A percentile compares a stretch with the other conserved stretches of the same genome.
phyloP scores from a whole-genome alignment of 1,139 yeast species.

The Eremothecium gossypii region DNA sequence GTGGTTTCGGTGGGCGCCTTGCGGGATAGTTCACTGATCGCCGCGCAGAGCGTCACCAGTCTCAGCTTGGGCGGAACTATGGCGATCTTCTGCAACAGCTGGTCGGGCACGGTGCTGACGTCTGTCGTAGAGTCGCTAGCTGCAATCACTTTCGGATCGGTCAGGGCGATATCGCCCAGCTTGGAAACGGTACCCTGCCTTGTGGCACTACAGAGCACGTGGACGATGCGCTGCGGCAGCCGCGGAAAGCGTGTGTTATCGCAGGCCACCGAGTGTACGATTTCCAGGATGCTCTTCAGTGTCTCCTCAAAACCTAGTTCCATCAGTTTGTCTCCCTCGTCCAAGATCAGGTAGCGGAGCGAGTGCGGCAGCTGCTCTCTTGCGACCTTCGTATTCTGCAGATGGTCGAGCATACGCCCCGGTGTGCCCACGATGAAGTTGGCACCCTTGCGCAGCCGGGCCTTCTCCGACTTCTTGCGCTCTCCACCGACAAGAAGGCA shows the following conservation, averaged over 20 bases:
- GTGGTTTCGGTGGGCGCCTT: constrained; percentile 15
- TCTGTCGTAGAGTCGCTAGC: constrained; percentile 32
- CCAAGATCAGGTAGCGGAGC: constrained; percentile 74
- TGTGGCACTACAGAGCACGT: constrained; percentile 90
- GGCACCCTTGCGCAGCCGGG: constrained; percentile 81
- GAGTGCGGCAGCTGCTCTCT: constrained; percentile 62
- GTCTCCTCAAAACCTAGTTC: constrained; percentile 96
- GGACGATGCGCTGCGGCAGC: constrained; percentile 63
- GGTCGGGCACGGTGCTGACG: constrained; percentile 68
- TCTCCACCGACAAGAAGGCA: constrained; percentile 95
- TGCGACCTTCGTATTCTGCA: constrained; percentile 71
- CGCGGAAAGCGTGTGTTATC: constrained; percentile 39
- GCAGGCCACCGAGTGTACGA: constrained; percentile 41
- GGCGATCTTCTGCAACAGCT: constrained; percentile 64
- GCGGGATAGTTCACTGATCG: constrained; percentile 42
- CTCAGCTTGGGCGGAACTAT: constrained; percentile 89
- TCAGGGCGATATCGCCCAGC: constrained; percentile 66
- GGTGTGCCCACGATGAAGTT: constrained; percentile 88
- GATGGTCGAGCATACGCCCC: constrained; percentile 85
- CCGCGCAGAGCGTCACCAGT: constrained; percentile 67
- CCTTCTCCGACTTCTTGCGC: constrained; percentile 86
- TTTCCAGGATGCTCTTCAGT: constrained; percentile 60
- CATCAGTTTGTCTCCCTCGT: constrained; percentile 92
- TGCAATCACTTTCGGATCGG: constrained; percentile 61
- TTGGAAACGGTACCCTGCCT: constrained; percentile 72